A percentile compares a stretch with the other conserved stretches of the same genome.
Conservation (phyloP, 805 yeast genomes). For the Nakazawaea ambrosiae region DNA sequence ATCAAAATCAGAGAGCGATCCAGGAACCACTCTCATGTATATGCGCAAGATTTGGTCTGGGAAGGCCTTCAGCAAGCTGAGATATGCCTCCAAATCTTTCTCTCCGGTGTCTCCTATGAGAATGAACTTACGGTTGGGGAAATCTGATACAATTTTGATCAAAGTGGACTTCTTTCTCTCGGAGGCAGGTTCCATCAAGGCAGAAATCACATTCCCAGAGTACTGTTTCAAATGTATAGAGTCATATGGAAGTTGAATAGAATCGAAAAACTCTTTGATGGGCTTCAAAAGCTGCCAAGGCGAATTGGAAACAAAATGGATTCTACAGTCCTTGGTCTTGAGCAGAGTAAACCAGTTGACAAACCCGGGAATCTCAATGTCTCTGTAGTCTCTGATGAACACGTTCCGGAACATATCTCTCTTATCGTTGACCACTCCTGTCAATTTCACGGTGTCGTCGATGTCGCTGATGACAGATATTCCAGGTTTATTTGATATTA, state of each 20-base stretch:
- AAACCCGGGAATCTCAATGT: slow-evolving; percentile 72
- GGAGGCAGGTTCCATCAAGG: slow-evolving; percentile 81
- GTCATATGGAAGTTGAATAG: slow-evolving; percentile 62
- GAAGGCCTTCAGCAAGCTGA: slow-evolving; percentile 51
- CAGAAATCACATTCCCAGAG: slow-evolving; percentile 71
- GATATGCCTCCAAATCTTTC: slow-evolving; percentile 87
- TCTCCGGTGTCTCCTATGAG: slow-evolving; percentile 96
- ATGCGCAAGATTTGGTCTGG: slow-evolving; percentile 69
- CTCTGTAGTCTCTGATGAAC: slow-evolving; percentile 54
- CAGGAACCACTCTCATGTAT: slow-evolving; percentile 70
- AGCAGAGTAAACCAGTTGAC: slow-evolving; percentile 64
- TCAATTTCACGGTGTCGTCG: slow-evolving; percentile 87
- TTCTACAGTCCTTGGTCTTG: slow-evolving; percentile 33
- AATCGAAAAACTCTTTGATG: slow-evolving; percentile 48
- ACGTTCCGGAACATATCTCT: slow-evolving; percentile 75
- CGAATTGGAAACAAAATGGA: slow-evolving; percentile 92
- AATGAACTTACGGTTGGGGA: slow-evolving; percentile 70
- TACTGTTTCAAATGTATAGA: slow-evolving; percentile 86
- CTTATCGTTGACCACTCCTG: slow-evolving; percentile 88
- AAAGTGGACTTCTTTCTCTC: slow-evolving; percentile 71
- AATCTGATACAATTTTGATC: slow-evolving; percentile 57
- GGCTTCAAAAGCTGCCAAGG: slow-evolving; percentile 83
- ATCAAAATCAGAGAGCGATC: slow-evolving; percentile 55
- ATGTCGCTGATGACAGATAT: slow-evolving; percentile 81
- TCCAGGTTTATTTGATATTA: slow-evolving; percentile 26